Evolutionary conservation across 345 rosid genomes (phyloP), one percentile per base, ranked within the genome.

Genomic region (Lagerstroemia speciosa): DNA sequence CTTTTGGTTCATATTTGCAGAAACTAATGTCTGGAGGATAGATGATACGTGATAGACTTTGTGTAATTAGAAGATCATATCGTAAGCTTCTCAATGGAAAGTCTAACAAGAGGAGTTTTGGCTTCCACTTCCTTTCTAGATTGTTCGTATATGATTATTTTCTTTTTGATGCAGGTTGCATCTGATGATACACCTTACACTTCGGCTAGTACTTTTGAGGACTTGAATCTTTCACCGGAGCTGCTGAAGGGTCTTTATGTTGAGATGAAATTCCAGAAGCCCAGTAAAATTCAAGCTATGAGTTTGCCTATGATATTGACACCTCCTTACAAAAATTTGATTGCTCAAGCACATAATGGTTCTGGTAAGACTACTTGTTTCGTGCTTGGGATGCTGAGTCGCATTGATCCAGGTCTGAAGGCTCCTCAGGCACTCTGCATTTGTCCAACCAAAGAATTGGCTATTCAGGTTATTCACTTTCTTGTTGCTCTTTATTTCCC

Each of bases 311-410:
- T 94, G 99, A 94, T 94, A 8, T 69, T 94, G 77, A 91, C 86
- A 9, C 92, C 98, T 17, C 99, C 99, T 0, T 75, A 82, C 77
- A 85, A 87, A 79, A 78, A 94, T 80, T 77, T 94, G 67, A 81
- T 94, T 15, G 99, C 99, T 10, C 99, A 94, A 76, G 99, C 99
- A 0, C 98, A 87, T 69, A 94, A 91, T 69, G 99, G 99, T 61
- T 91, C 97, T 62, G 99, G 99, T 5, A 94, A 94, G 81, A 94
- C 99, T 0, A 94, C 99, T 30, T 94, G 99, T 75, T 94, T 94
- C 63, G 95, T 90, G 43, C 93, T 94, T 27, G 99, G 99, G 33
- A 94, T 94, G 98, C 52, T 94, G 69, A 88, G 91, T 66, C 96
- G 98, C 14, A 88, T 91, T 36, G 90, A 91, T 75, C 86, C 91